Evolutionary conservation across 2,329 filamentous ascomycete genomes (phyloP), one percentile per base, ranked within the genome.

Genomic region (Hypoxylon sp.): DNA sequence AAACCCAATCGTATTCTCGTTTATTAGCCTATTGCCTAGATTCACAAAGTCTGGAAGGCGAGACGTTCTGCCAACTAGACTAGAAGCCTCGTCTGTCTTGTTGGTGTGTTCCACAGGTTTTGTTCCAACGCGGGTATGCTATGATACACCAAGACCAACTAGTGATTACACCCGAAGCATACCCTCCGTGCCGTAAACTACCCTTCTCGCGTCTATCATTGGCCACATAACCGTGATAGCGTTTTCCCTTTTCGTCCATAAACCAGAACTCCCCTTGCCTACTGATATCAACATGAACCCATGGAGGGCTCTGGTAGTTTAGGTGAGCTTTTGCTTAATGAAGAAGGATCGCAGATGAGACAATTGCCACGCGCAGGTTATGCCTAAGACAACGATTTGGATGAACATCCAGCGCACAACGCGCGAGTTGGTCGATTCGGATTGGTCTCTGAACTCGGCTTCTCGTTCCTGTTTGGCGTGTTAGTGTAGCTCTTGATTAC

Each of bases 291-390:
- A 45, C 45, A 56, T 43, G 32, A 49, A 34, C 23, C 48, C 49
- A 5, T 25, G 30, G 25, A 38, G 21, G n/a, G 48, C 7, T 13
- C 36, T 3, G 3, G 51, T 32, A 10, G 46, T 17, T 23, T 89
- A 99, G 66, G 96, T 98, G 80, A 99, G 90, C 87, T 99, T 99
- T 85, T 98, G 95, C 88, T 99, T 99, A 86, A 99, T 99, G 85
- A 99, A 99, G 88, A 99, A 99, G 50, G 93, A 92, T 74, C 96
- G 89, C 75, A 99, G 87, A 82, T 99, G 95, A 59, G 94, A 97
- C 50, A 99, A 86, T 82, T 99, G 96, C 96, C 96, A 99, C 68
- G 93, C 93, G 82, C 96, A 99, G 34, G 96, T 97, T 61, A 91
- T 86, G 60, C 90, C 93, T 59, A 99, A 85, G 38, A 98, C 89